These are phyloP conservation scores for Colletotrichum neosansevieriae DNA, from an alignment of 2,329 filamentous ascomycete genomes.

Conservation along the genomic window DNA sequence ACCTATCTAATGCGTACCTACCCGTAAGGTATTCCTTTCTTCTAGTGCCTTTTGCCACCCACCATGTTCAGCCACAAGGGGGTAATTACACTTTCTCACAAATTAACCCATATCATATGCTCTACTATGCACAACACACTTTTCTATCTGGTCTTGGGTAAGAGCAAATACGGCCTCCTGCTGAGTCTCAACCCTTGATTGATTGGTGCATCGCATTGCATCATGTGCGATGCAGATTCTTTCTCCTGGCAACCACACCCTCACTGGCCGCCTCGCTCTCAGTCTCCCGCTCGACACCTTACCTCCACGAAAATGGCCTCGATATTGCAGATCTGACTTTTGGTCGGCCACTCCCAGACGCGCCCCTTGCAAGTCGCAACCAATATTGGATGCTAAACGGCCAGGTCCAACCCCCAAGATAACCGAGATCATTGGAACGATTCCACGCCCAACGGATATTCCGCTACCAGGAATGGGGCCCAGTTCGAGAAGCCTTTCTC, in stretches of 20 bases:
- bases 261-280: background rate
- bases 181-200: background rate
- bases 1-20: too few relatives aligned
- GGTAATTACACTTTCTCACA: too few relatives aligned
- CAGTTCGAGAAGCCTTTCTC: slow-evolving; percentile 15
- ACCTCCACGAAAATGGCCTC: background rate
- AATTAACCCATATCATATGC: too few relatives aligned
- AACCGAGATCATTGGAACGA: background rate
- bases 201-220: slow-evolving; percentile 2
- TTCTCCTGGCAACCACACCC: slow-evolving; percentile 1
- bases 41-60: too few relatives aligned
- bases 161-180: background rate
- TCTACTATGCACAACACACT: too few relatives aligned
- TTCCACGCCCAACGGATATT: background rate
- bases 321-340: background rate
- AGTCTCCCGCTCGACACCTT: background rate
- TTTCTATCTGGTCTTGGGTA: background rate
- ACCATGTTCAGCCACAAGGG: too few relatives aligned
- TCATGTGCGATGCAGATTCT: slow-evolving; percentile 11
- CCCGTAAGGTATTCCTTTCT: background rate
- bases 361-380: background rate
- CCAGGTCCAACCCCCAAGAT: background rate
- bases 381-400: background rate
- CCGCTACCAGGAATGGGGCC: background rate
- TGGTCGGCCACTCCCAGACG: background rate